Conservation (phyloP, 495 filamentous ascomycete species). For the Aspergillus coremiiformis region DNA sequence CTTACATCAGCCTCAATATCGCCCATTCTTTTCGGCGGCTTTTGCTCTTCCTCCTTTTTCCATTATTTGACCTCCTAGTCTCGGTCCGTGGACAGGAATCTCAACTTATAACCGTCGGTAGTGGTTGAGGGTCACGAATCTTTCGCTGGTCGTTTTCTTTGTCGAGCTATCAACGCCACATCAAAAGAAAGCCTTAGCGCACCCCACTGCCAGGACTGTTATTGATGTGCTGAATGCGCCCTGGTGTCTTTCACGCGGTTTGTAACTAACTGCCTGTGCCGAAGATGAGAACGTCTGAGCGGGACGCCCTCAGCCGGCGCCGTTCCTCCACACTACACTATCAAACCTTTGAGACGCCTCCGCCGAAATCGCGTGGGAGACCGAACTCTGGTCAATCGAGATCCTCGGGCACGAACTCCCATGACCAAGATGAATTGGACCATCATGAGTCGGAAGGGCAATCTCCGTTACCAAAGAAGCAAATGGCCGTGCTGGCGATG, state of each 20-base stretch:
- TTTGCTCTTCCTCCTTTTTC: background rate
- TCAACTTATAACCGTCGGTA: background rate
- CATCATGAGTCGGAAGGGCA: constrained; percentile 31
- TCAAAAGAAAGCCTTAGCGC: constrained; percentile 1
- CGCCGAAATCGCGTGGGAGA: constrained; percentile 70
- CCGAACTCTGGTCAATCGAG: constrained; percentile 45
- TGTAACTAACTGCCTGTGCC: background rate
- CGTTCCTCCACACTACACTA: constrained; percentile 73
- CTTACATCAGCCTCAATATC: background rate
- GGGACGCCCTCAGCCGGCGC: constrained; percentile 39
- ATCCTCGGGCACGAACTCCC: constrained; percentile 31
- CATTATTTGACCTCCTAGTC: background rate
- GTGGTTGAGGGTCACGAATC: background rate
- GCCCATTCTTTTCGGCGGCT: background rate
- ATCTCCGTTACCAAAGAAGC: constrained; percentile 72
- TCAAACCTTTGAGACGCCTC: constrained; percentile 89
- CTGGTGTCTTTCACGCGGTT: background rate
- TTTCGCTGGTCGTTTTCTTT: background rate
- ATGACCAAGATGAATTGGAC: constrained; percentile 20
- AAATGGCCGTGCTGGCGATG: constrained; percentile 77
- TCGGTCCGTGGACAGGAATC: background rate
- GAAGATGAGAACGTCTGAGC: constrained; percentile 27
- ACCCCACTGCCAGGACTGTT: background rate
- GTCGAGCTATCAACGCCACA: background rate
- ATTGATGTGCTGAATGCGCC: background rate